Evolutionary conservation across 345 rosid genomes (phyloP).

Genomic region (Lagerstroemia speciosa): DNA sequence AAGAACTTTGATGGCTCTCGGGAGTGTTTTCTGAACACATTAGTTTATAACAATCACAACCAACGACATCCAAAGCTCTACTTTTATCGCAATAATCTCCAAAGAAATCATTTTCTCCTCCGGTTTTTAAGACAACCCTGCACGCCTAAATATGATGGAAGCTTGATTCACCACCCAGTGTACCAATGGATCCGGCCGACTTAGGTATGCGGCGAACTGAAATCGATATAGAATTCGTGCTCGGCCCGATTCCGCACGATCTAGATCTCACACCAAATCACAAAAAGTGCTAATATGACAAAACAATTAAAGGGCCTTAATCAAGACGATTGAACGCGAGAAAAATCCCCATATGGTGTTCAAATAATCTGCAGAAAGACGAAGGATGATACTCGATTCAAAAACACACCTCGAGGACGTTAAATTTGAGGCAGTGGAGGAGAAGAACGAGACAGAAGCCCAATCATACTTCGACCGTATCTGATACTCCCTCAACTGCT

Average conservation of each 20-base stretch:
- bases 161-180: not conserved
- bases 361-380: not conserved
- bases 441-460: slow-evolving; percentile 92
- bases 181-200: not conserved
- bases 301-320: too few species aligned
- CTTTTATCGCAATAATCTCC: not conserved
- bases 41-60: too few species aligned
- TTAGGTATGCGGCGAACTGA: too few species aligned
- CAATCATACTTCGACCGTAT: slow-evolving; percentile 92
- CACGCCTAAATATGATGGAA: not conserved
- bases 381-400: not conserved
- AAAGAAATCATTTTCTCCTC: not conserved
- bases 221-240: too few species aligned
- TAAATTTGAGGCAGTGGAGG: slow-evolving; percentile 66
- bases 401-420: slow-evolving; percentile 53
- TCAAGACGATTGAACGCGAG: too few species aligned
- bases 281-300: not conserved
- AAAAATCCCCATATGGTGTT: too few species aligned
- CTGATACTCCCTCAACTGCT: slow-evolving; percentile 90
- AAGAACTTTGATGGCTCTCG: too few species aligned
- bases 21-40: too few species aligned
- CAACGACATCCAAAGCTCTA: not conserved
- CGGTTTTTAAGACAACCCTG: not conserved
- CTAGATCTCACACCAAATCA: not conserved
- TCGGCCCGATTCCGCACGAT: not conserved